phyloP scores from a whole-genome alignment of 805 yeast species.

The Metschnikowia drakensbergensis region DNA sequence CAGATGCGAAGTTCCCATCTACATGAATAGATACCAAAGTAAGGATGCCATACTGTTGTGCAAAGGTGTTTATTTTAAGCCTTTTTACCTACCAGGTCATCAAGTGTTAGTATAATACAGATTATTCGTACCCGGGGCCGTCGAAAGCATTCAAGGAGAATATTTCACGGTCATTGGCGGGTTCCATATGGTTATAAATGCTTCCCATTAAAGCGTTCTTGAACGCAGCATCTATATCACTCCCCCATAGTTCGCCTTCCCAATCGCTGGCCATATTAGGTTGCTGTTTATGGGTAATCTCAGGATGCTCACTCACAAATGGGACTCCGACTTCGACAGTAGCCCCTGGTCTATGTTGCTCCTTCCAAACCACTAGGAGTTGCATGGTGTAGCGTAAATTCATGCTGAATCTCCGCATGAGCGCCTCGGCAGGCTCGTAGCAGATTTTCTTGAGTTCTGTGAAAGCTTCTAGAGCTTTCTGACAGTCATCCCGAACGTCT shows the following conservation, averaged over 20 bases:
- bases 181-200: neutral
- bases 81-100: neutral
- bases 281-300: neutral
- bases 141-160: neutral
- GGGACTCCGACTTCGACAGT: neutral
- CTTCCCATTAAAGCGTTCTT: neutral
- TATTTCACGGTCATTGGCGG: neutral
- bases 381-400: neutral
- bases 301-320: neutral
- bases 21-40: too few relatives aligned
- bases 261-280: neutral
- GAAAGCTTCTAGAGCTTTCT: constrained; percentile 1
- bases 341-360: neutral
- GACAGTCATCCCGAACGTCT: constrained; percentile 3
- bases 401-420: constrained; percentile 1
- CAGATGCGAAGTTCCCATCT: too few relatives aligned
- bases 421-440: constrained; percentile 5
- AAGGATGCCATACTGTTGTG: neutral
- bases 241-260: neutral
- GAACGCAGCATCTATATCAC: neutral
- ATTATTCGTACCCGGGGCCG: neutral
- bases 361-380: neutral
- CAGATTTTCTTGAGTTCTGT: constrained; percentile 6
- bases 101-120: too few relatives aligned
- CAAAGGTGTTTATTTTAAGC: neutral